These are phyloP conservation scores for Stephania cephalantha DNA, from an alignment of 164 flowering plant species.

Conservation along the genomic window DNA sequence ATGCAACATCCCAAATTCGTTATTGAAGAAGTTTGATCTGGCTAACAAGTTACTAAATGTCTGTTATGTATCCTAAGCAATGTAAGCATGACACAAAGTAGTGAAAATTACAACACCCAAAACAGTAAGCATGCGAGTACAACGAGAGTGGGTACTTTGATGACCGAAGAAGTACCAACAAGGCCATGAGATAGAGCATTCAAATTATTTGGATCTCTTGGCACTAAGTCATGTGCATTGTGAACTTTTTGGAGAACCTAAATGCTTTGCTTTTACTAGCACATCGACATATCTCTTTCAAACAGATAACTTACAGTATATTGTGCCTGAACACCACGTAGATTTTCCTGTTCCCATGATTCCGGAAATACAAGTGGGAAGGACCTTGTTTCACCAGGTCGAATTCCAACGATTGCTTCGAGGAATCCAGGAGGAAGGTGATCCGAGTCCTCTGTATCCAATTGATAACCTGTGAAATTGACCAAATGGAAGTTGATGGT, in stretches of 20 bases:
- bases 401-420: conserved; percentile 66
- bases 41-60: not conserved
- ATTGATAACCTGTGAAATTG: conserved; percentile 54
- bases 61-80: no score
- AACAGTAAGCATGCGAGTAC: no score
- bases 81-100: no score
- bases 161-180: no score
- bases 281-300: not conserved
- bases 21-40: not conserved
- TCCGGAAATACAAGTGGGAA: conserved; percentile 81
- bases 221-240: not conserved
- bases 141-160: no score
- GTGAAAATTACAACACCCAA: no score
- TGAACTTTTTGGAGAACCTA: not conserved
- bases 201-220: no score
- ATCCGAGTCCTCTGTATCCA: conserved; percentile 90
- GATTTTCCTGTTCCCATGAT: conserved; percentile 80
- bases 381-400: conserved; percentile 74
- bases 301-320: conserved; percentile 59
- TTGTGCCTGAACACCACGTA: conserved; percentile 70
- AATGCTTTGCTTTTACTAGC: not conserved
- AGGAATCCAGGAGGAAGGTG: conserved; percentile 78
- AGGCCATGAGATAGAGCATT: no score
- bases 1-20: not conserved
- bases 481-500: not conserved